Conservation (phyloP, 371 early-diverging fungal species). For the Polyrhizophydium stewartii region DNA sequence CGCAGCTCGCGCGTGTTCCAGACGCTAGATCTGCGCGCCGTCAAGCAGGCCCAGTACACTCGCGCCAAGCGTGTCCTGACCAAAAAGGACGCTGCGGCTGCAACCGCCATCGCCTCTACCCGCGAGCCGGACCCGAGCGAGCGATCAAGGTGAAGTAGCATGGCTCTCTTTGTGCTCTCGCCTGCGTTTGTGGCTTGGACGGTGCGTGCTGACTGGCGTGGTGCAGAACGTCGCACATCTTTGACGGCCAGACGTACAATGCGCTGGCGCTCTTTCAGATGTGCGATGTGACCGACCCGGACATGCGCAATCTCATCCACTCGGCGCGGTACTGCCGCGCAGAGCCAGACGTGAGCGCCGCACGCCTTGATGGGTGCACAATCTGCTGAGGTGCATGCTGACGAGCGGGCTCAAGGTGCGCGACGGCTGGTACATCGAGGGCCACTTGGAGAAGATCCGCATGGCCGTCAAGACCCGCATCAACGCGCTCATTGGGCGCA, state of each 20-base stretch:
- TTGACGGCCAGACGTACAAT: slow-evolving; percentile 14
- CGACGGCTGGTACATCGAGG: slow-evolving; percentile 32
- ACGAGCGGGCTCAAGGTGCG: too few species aligned
- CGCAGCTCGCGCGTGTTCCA: slow-evolving; percentile 41
- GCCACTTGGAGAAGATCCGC: slow-evolving; percentile 13
- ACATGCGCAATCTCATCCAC: slow-evolving; percentile 16
- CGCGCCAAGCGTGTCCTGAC: slow-evolving; percentile 35
- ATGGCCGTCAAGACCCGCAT: slow-evolving; percentile 24
- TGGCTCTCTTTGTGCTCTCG: too few species aligned
- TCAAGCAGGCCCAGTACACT: slow-evolving; percentile 13
- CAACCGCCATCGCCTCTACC: slow-evolving; percentile 13
- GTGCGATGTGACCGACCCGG: slow-evolving; percentile 38
- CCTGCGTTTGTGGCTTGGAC: too few species aligned
- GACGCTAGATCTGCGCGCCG: slow-evolving; percentile 23
- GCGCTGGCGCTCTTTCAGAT: slow-evolving; percentile 13
- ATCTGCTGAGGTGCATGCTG: too few species aligned
- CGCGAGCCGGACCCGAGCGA: too few species aligned
- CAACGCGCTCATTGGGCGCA: neutral
- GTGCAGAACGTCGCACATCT: slow-evolving; percentile 23
- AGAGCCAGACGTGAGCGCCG: slow-evolving; percentile 16
- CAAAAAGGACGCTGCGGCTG: slow-evolving; percentile 12
- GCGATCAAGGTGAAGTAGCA: too few species aligned
- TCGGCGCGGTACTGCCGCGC: slow-evolving; percentile 14
- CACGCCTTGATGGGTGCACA: too few species aligned
- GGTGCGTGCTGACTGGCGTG: too few species aligned